Evolutionary conservation across 345 rosid species (phyloP), one percentile per base, ranked within the genome.

Genomic region (Hypericum androsaemum): DNA sequence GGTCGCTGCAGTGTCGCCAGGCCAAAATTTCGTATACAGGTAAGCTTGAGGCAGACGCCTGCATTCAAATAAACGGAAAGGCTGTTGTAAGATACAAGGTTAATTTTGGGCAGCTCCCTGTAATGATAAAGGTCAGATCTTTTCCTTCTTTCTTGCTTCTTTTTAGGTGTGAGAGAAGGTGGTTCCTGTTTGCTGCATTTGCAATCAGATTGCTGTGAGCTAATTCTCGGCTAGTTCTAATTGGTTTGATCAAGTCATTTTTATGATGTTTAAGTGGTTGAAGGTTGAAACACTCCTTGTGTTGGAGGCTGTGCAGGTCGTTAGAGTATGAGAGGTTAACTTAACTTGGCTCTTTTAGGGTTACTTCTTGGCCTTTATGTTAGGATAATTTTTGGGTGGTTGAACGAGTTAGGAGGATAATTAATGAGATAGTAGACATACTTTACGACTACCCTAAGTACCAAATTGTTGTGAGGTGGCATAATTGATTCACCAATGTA

Each of bases 11-110:
- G 96, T 84, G 95, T 76, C 69, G 96, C 17, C 95, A 84, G 53
- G 94, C 96, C 1, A 92, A 81, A 71, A 64, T 67, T 62, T 92
- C 98, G 0, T 92, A 92, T 63, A 63, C 81, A 0, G 96, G 95
- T 48, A 67, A 64, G 67, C 74, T 90, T 44, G 58, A 64, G 68
- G 80, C 82, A 2, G 80, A 80, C 59, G 76, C 88, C 51, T 71
- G 71, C 65, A 74, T 84, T 49, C 82, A 74, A 45, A 80, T 71
- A 57, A 66, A 73, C 17, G 71, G 68, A 40, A 73, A 69, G 39
- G 66, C 44, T 2, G 52, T 43, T 16, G 64, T 88, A 7, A 80
- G 84, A 65, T 89, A 87, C n/a, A 78, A 60, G 39, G 42, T 65
- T 61, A 74, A 71, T 58, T 81, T 92, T 58, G 98, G 98, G 12